These are phyloP conservation scores for Cutaneotrichosporon cavernicola DNA, from an alignment of 1,284 basidiomycete genomes.

Conservation along the genomic window DNA sequence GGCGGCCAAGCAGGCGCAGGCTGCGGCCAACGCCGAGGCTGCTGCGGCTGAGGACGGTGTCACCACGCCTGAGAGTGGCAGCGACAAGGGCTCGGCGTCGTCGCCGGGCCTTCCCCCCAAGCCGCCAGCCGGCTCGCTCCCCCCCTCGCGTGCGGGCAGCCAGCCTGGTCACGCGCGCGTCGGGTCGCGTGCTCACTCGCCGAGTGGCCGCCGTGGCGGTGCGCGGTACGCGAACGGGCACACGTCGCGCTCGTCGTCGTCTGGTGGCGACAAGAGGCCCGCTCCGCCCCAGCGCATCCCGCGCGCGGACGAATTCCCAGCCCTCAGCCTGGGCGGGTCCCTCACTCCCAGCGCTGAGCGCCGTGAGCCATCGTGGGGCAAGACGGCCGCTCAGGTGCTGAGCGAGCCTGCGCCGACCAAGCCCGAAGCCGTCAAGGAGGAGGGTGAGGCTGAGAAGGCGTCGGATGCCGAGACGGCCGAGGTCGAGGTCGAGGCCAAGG, in stretches of 20 bases:
- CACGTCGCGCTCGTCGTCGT: conserved; percentile 28
- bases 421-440: conserved; percentile 29
- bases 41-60: conserved; percentile 13
- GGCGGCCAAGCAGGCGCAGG: conserved; percentile 20
- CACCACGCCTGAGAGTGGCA: conserved; percentile 22
- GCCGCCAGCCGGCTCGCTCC: conserved; percentile 27
- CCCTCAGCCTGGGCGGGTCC: conserved; percentile 32
- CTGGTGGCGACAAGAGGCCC: conserved; percentile 26
- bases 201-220: conserved; percentile 32
- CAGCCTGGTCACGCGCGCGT: conserved; percentile 44
- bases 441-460: conserved; percentile 24
- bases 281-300: conserved; percentile 47
- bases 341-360: conserved; percentile 30
- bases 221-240: conserved; percentile 25
- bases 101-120: conserved; percentile 32
- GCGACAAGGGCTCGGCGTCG: conserved; percentile 13
- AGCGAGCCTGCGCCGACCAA: conserved; percentile 50
- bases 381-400: conserved; percentile 54
- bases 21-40: conserved; percentile 15
- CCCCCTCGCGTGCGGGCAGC: conserved; percentile 41
- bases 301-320: conserved; percentile 53
- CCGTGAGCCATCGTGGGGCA: conserved; percentile 39
- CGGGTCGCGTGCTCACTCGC: conserved; percentile 46
- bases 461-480: conserved; percentile 1
- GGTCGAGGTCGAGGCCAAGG: conserved; percentile 11